Base-by-base conservation (phyloP, 1,139 yeast genomes). In the Yamadazyma oceani region DNA sequence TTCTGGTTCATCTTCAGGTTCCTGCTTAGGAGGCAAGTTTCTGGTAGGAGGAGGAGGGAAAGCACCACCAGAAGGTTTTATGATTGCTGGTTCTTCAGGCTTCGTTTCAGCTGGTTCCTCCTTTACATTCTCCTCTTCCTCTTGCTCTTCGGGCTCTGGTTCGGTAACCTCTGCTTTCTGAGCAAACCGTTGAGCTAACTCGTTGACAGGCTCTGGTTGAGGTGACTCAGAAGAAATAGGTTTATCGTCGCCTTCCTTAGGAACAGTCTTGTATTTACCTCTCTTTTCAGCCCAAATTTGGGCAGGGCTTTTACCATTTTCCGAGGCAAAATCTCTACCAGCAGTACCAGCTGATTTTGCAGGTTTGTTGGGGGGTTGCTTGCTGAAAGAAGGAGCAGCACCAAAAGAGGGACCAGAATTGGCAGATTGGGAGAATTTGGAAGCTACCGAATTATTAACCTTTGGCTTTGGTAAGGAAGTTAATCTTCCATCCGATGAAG, bases 221-320 rank as follows among this genome's bases (percentile, higher is more conserved):
- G 36, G 13, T 21, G 34, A 19, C 1, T 34, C n/a, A 27, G 39
- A 32, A 24, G 35, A 13, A 7, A 35, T 45, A 4, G 57, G 51
- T 10, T 5, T n/a, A 15, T 27, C 30, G 12, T 52, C 60, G 12
- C 52, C 60, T 1, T 50, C 55, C 17, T 52, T 48, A 17, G 64
- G 48, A 32, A 73, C 79, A 27, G 69, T 68, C 51, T 69, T 75
- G 51, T 67, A 77, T 51, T 78, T 74, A 35, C 86, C 92, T 58
- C 83, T 82, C 69, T 82, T 87, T 60, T 87, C 96, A 15, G 97
- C 97, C 97, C 97, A 89, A 26, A 86, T 57, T 62, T 89, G 97
- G 26, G 96, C 96, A 22, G 97, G 97, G 3, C 96, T 85, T 64
- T 87, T 86, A 43, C 96, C 96, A 41, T 75, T 78, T 47, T 76